These are phyloP conservation scores for Alloteropsis angusta DNA, from an alignment of 202 grass and related monocot genomes.

Conservation along the genomic window DNA sequence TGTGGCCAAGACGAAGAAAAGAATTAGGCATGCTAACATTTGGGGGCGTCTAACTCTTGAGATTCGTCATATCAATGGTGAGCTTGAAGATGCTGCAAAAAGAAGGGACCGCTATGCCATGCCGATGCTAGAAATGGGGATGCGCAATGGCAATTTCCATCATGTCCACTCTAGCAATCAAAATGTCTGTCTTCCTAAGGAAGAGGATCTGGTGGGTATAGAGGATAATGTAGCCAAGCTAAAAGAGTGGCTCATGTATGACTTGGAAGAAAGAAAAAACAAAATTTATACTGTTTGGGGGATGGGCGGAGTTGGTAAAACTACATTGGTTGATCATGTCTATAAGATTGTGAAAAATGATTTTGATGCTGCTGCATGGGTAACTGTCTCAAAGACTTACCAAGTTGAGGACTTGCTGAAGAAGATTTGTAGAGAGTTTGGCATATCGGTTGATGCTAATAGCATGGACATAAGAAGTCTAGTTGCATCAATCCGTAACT, in stretches of 20 bases:
- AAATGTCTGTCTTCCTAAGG: slow-evolving; percentile 4
- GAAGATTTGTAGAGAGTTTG: background rate
- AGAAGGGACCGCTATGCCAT: background rate
- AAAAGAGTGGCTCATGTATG: background rate
- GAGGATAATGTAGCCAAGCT: background rate
- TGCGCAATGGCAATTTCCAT: background rate
- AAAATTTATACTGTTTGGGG: slow-evolving; percentile 6
- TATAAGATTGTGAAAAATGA: background rate
- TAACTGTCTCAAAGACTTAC: slow-evolving; percentile 14
- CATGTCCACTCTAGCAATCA: background rate
- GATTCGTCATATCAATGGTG: background rate
- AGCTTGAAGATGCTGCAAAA: background rate
- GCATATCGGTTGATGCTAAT: no score
- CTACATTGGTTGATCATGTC: slow-evolving; percentile 10
- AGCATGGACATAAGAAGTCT: background rate
- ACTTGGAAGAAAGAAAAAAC: background rate
- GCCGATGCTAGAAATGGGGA: background rate
- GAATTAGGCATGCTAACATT: background rate
- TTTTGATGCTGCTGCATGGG: slow-evolving; percentile 22
- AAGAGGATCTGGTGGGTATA: slow-evolving; percentile 39
- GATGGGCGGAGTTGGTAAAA: slow-evolving; percentile 31
- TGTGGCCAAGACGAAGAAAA: background rate
- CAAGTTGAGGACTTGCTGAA: background rate
- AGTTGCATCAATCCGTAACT: background rate
- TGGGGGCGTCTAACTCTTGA: background rate